Evolutionary conservation across 208 protist species (phyloP).

Genomic region (Sergeia podlipaevii): DNA sequence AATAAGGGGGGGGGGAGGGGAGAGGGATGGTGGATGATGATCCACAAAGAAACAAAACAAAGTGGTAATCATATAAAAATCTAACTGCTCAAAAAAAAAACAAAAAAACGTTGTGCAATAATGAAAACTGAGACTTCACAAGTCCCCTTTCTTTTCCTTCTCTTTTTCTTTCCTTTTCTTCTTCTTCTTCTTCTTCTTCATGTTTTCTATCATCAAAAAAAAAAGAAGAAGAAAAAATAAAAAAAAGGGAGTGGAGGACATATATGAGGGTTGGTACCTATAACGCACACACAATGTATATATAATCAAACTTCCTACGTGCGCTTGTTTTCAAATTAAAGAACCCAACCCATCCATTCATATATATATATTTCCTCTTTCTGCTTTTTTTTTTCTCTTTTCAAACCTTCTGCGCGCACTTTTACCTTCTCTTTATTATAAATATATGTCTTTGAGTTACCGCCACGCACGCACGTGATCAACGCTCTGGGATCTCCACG

Average conservation of each 20-base stretch:
- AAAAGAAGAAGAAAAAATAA: background rate
- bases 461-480: background rate
- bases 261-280: background rate
- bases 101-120: too few relatives aligned
- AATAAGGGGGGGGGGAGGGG: too few relatives aligned
- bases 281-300: background rate
- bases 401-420: background rate
- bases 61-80: too few relatives aligned
- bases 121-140: too few relatives aligned
- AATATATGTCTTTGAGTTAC: background rate
- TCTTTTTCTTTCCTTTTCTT: too few relatives aligned
- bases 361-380: background rate
- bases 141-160: too few relatives aligned
- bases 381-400: background rate
- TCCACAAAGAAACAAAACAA: too few relatives aligned
- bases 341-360: background rate
- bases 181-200: too few relatives aligned
- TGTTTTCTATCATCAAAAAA: background rate
- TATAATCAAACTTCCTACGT: too few relatives aligned
- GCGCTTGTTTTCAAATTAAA: too few relatives aligned
- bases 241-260: background rate
- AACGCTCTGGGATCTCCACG: background rate
- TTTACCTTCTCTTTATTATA: background rate
- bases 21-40: too few relatives aligned
- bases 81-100: too few relatives aligned